Base-by-base conservation (phyloP, 2,329 filamentous ascomycete genomes). In the Ophiobolus disseminans region DNA sequence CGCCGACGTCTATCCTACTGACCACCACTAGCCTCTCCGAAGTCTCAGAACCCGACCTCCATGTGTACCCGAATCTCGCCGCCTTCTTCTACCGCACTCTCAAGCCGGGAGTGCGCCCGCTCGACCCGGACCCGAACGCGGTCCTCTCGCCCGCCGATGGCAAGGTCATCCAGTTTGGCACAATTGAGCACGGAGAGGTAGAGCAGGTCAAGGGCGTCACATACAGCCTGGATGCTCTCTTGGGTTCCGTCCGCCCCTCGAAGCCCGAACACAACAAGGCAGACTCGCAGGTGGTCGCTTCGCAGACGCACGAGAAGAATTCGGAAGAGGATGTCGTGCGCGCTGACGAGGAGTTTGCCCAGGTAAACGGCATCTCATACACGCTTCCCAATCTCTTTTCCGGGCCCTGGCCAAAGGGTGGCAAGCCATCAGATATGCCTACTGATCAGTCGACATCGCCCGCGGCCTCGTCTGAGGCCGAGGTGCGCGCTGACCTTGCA, bases 141-240 rank as follows among this genome's bases (percentile, higher is more conserved):
- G 77, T 99, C 4, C 78, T 97, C 6, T 94, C 91, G 0, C 95
- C 94, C 1, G 86, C 94, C 4, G 94, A 99, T 72, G 94, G 94
- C 37, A 88, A 89, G 56, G 83, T 99, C 36, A 83, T 99, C 20
- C 93, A 97, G 65, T 97, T 91, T 62, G 94, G 94, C 9, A 86
- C 86, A 62, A 97, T 99, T 48, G 88, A 95, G 65, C 86, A 92
- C 64, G 92, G 93, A 38, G 91, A 97, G 67, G 95, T 99, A 34
- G 94, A 99, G 73, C 94, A 99, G 76, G 93, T 99, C 57, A 99
- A 99, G 76, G 94, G 94, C 51, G 94, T 99, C 82, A 99, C 94
- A 1, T 99, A 99, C 75, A 96, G 88, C 59, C 83, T 99, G 45
- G 94, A 99, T 70, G 92, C 94, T 6, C 82, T 99, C 1, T 82